Evolutionary conservation across 2,329 filamentous ascomycete genomes (phyloP).

Genomic region (Nigrospora osmanthi): DNA sequence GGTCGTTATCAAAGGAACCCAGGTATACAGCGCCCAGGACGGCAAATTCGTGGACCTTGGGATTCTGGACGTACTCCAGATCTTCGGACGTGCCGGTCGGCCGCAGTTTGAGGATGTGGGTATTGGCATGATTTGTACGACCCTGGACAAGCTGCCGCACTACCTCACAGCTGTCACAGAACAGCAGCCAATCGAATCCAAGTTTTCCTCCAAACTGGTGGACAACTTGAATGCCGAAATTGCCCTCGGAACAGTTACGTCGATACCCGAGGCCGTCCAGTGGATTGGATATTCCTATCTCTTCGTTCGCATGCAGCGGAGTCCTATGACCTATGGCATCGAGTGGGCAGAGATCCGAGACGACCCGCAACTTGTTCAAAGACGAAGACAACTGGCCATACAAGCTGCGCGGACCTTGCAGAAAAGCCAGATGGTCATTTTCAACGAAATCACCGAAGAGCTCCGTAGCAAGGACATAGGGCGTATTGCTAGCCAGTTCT

Average conservation of each 20-base stretch:
- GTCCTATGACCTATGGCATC: slow-evolving; percentile 87
- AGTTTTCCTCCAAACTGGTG: slow-evolving; percentile 85
- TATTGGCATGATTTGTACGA: slow-evolving; percentile 97
- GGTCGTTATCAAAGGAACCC: slow-evolving; percentile 95
- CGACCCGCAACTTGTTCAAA: slow-evolving; percentile 79
- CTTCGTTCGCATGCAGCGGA: slow-evolving; percentile 92
- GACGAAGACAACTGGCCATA: slow-evolving; percentile 77
- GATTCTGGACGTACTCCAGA: slow-evolving; percentile 93
- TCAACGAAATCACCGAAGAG: slow-evolving; percentile 90
- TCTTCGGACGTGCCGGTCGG: slow-evolving; percentile 95
- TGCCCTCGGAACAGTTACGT: slow-evolving; percentile 87
- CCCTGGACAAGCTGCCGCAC: slow-evolving; percentile 84
- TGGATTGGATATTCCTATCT: slow-evolving; percentile 98
- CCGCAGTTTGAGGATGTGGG: slow-evolving; percentile 96
- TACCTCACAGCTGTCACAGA: slow-evolving; percentile 91
- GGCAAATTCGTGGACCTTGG: slow-evolving; percentile 95
- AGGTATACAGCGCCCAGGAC: slow-evolving; percentile 92
- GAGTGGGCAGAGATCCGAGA: slow-evolving; percentile 87
- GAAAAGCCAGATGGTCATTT: slow-evolving; percentile 97
- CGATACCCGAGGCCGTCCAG: slow-evolving; percentile 84
- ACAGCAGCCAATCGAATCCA: slow-evolving; percentile 95
- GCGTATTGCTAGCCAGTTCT: slow-evolving; percentile 94
- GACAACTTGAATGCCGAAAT: slow-evolving; percentile 98
- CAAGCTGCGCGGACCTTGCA: slow-evolving; percentile 83
- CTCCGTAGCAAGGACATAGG: slow-evolving; percentile 91